Evolutionary conservation across 2,329 filamentous ascomycete genomes (phyloP), one percentile per base, ranked within the genome.

Genomic region (Colletotrichum eleusines): DNA sequence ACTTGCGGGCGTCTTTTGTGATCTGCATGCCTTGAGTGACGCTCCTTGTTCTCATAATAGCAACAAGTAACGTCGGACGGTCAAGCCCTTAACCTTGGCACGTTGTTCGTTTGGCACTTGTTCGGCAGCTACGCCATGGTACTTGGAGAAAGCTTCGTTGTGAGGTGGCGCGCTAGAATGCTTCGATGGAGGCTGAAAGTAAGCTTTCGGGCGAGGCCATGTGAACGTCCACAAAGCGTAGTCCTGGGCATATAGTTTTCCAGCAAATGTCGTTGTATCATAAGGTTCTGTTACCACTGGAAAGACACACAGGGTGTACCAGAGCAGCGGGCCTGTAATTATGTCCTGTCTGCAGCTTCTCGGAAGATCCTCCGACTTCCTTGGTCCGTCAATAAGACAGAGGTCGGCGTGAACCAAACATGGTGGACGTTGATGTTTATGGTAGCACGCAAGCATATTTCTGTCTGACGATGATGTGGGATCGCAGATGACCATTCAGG

Each of bases 401-500:
- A 33, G 23, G 20, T 26, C 23, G 12, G 20, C 38, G 31, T 26
- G 2, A 31, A 28, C 53, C 63, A 51, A 62, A 61, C 23, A 16
- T 16, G 58, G 35, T 33, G 18, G 35, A 14, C 33, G 31, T 51
- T 42, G 31, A 33, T 60, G 26, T 50, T 35, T 26, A 33, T 53
- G 23, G 51, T 58, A 9, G 63, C 9, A 38, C 35, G 38, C 26
- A 59, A 40, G 26, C 42, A 23, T 42, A 26, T 28, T 18, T 12
- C 16, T 23, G 63, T 33, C 50, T 66, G 26, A 42, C n/a, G 31
- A 59, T 42, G 51, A 63, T 58, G 53, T 68, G 44, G 68, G 64
- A 71, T 63, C 40, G 51, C 68, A 59, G 51, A 51, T 68, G 68
- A 59, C 68, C 68, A 71, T 35, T 38, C 38, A 40, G n/a, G 53